Evolutionary conservation across 352 stramenopile genomes (phyloP), one percentile per base, ranked within the genome.

Genomic region (Blastocystis sp.): DNA sequence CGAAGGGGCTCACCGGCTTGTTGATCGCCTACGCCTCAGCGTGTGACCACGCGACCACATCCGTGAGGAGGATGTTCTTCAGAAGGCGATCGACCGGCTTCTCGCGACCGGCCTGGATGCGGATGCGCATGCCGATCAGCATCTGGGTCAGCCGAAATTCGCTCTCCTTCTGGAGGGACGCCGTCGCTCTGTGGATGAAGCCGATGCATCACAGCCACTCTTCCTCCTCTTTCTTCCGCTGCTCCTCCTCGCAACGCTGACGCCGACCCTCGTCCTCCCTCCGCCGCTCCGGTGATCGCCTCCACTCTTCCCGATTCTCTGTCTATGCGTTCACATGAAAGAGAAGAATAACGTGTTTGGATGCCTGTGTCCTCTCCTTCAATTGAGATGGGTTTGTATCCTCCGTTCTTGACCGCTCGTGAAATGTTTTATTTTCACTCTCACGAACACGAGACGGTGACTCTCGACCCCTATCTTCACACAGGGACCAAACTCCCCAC

Each of bases 61-160:
- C 45, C 34, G 98, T 95, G 0, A 99, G 90, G 28, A 99, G 92
- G 63, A 98, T 91, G 91, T 99, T 99, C 92, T 98, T 98, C 17
- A 96, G 95, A 42, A 98, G 89, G 59, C 97, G 89, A 91, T 99
- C 96, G 87, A 99, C 94, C 0, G 96, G 96, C 88, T 97, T 95
- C 89, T 98, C 95, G 24, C 96, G 91, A 4, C 93, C 94, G 87
- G 97, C 94, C 2, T 94, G 90, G 24, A 96, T 90, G 24, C 94
- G 91, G 90, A 96, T 94, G 45, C 74, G 74, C 74, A 84, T 84
- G 17, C 74, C 74, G 21, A 84, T 66, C 28, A 84, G 74, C 9
- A 38, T 68, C 54, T 84, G 74, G 14, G 74, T 38, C 24, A 84
- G 34, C 1, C 69, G 74, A 3, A 84, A 34, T 45, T 68, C 74